phyloP scores from a whole-genome alignment of 202 grass and related monocot species.

The Panicum virgatum region DNA sequence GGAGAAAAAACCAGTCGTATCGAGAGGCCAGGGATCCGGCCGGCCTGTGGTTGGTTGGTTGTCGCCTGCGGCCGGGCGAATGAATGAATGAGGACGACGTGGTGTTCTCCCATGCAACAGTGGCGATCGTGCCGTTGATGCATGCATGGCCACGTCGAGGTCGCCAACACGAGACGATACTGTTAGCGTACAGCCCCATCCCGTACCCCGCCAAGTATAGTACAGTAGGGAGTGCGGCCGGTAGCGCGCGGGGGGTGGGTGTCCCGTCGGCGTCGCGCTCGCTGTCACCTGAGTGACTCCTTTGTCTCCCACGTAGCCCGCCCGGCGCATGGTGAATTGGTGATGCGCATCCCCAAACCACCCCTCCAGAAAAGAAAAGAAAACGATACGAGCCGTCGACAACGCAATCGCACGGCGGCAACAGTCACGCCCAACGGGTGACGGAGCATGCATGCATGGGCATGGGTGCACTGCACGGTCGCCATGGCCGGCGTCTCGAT shows the following conservation, averaged over 20 bases:
- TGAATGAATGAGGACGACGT: no score
- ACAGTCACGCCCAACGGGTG: no score
- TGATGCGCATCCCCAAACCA: conserved; percentile 31
- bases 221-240: no score
- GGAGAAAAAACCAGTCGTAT: no score
- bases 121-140: background rate
- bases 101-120: background rate
- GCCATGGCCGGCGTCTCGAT: no score
- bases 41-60: no score
- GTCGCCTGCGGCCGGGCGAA: no score
- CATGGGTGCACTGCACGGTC: no score
- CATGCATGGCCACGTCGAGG: background rate
- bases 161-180: background rate
- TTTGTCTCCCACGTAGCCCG: conserved; percentile 20
- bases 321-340: background rate
- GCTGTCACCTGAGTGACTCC: conserved; percentile 28
- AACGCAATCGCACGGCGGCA: no score
- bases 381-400: no score
- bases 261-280: conserved; percentile 22
- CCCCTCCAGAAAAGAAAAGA: background rate
- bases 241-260: background rate
- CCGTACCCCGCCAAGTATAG: background rate
- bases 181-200: background rate
- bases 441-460: no score
- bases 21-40: no score